Evolutionary conservation across 2,329 filamentous ascomycete genomes (phyloP), one percentile per base, ranked within the genome.

Genomic region (Geosmithia putterillii): DNA sequence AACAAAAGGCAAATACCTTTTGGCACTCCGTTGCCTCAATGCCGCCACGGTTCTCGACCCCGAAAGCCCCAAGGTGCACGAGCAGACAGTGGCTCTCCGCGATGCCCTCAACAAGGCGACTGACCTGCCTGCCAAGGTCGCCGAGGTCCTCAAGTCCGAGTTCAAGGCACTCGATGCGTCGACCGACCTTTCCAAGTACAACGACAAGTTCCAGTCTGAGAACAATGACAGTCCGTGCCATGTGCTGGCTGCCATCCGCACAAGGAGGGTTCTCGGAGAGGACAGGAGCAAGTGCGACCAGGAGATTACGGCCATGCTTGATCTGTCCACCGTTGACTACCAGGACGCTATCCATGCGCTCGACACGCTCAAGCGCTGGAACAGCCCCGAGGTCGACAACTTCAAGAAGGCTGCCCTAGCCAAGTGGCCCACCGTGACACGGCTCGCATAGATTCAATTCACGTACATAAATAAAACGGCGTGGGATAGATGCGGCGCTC

Each of bases 1-100:
- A 9, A 32, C 10, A 6, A 32, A 54, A 90, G 89, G 79, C 58
- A 95, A 95, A 68, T 87, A 85, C 55, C 66, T 94, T 38, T 81
- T 94, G 47, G 90, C 92, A 1, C 72, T 95, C 46, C 85, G 86
- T 55, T 95, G 86, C 61, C 74, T 98, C 43, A 77, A 85, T 41
- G 81, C 85, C 17, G 81, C 86, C 22, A 66, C 78, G 44, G 69
- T 73, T 3, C 69, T 95, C 28, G 81, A 92, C 48, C 61, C 79
- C 3, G 69, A 78, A 39, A 73, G 88, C 54, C 74, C 85, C 10
- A 78, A 73, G 49, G 73, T 90, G n/a, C 81, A 89, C 56, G 78
- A 87, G 54, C 86, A 92, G 58, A 70, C 74, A 23, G 67, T 82
- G 38, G 74, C 77, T 45, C 82, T 95, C 65, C 79, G 77, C 48